Base-by-base conservation (phyloP, 306 rosid genomes). In the Quercus rubra region DNA sequence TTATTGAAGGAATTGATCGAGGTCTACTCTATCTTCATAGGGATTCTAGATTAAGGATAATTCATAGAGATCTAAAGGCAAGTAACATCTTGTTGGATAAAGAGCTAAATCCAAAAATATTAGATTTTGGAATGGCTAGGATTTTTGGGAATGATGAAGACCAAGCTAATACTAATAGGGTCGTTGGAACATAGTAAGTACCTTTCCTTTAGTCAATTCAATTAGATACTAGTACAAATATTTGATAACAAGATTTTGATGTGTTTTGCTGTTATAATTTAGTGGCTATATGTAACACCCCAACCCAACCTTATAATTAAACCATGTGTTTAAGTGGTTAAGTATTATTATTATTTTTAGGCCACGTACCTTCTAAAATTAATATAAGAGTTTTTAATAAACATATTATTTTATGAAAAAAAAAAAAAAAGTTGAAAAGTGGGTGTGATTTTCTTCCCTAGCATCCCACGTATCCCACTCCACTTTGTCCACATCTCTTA, bases 111-210 rank as follows among this genome's bases (percentile, higher is more conserved):
- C 77, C 84, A 70, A 81, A 81, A 41, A 75, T 81, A 75, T 81
- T 67, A 28, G 58, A 75, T 11, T 81, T 81, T 75, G 84, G 84
- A 3, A 12, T 75, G 30, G 78, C 81, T 0, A 62, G 59, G 30
- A 81, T 81, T 8, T 81, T 81, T 71, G 78, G 70, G 15, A 15
- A 70, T 1, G 5, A 14, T 55, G 81, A 64, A 11, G 55, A 52
- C 9, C 41, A 61, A 1, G 80, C 57, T 18, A 84, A 74, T 55
- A 81, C 87, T 15, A 35, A 8, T 33, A 84, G 80, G 17, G 54
- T 84, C 30, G 64, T 80, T 1, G 87, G 84, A 68, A 81, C 85
- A 61, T 81, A 61, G 81, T 81, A 76, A 71, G 81, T 5, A 9
- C 1, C 20, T 20, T 56, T 30, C 6, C 4, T 4, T 41, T n/a